Evolutionary conservation across 2,329 filamentous ascomycete genomes (phyloP).

Genomic region (Aureobasidium leucospermi): DNA sequence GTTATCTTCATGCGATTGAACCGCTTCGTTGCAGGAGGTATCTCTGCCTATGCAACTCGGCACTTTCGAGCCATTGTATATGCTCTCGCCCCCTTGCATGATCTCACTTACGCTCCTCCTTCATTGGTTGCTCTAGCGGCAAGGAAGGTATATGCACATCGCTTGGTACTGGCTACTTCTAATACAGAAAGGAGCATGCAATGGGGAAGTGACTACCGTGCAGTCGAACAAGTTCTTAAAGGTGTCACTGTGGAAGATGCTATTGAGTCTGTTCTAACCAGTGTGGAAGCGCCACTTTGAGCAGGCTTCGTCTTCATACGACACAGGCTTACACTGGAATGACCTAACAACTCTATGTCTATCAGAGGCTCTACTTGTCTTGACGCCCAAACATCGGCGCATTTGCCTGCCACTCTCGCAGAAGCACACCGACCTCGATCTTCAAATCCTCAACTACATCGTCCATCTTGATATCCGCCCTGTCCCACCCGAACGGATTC

Average conservation of each 20-base stretch:
- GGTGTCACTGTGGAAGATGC: slow-evolving; percentile 48
- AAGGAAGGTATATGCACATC: slow-evolving; percentile 81
- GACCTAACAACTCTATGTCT: background rate
- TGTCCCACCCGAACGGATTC: slow-evolving; percentile 44
- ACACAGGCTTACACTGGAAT: too few species aligned
- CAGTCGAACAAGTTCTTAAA: slow-evolving; percentile 60
- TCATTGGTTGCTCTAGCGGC: slow-evolving; percentile 75
- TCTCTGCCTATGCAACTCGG: slow-evolving; percentile 69
- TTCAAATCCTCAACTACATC: slow-evolving; percentile 55
- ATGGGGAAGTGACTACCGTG: slow-evolving; percentile 75
- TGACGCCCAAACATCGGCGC: slow-evolving; percentile 11
- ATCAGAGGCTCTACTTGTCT: background rate
- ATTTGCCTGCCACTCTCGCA: slow-evolving; percentile 15
- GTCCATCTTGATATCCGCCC: slow-evolving; percentile 62
- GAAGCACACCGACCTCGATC: slow-evolving; percentile 14
- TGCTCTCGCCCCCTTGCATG: slow-evolving; percentile 74
- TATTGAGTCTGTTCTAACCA: slow-evolving; percentile 51
- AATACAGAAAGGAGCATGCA: slow-evolving; percentile 79
- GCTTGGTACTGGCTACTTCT: slow-evolving; percentile 62
- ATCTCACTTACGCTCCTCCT: slow-evolving; percentile 72
- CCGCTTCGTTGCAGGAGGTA: slow-evolving; percentile 70
- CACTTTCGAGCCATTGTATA: slow-evolving; percentile 54
- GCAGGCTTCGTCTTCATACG: too few species aligned
- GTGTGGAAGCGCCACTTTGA: slow-evolving; percentile 48
- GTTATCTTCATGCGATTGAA: slow-evolving; percentile 81